These are phyloP conservation scores for Wickerhamomyces canadensis DNA, from an alignment of 805 yeast species.

Conservation along the genomic window DNA sequence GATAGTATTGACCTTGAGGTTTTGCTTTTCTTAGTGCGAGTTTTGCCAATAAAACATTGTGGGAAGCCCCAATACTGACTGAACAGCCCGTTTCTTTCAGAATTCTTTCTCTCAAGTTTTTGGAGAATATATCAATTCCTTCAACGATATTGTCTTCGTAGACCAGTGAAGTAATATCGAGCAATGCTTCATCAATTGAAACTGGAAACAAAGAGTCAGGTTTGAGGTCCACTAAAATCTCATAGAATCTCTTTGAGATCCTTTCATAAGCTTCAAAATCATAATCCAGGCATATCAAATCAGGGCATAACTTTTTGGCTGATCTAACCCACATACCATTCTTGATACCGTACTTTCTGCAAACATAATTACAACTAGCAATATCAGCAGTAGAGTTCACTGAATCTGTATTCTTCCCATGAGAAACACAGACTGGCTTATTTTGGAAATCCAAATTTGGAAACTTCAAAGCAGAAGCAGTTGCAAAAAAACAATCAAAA, in stretches of 20 bases:
- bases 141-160: conserved; percentile 19
- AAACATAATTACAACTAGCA: conserved; percentile 88
- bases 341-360: conserved; percentile 67
- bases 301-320: conserved; percentile 64
- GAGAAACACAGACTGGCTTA: conserved; percentile 58
- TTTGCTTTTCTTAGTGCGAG: conserved; percentile 70
- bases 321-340: conserved; percentile 88
- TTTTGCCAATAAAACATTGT: conserved; percentile 72
- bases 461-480: conserved; percentile 62
- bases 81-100: conserved; percentile 47
- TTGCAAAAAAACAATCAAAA: conserved; percentile 91
- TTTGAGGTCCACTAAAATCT: conserved; percentile 41
- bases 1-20: conserved; percentile 59
- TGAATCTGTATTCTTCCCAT: conserved; percentile 28
- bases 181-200: conserved; percentile 87
- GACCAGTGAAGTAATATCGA: conserved; percentile 48
- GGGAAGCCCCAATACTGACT: conserved; percentile 76
- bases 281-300: conserved; percentile 57
- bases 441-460: conserved; percentile 44
- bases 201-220: conserved; percentile 54
- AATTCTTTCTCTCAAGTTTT: conserved; percentile 32
- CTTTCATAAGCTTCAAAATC: conserved; percentile 70
- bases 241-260: conserved; percentile 60
- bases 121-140: conserved; percentile 23
- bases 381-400: conserved; percentile 57